Evolutionary conservation across 2,329 filamentous ascomycete species (phyloP), one percentile per base, ranked within the genome.

Genomic region (Gremmenia infestans): DNA sequence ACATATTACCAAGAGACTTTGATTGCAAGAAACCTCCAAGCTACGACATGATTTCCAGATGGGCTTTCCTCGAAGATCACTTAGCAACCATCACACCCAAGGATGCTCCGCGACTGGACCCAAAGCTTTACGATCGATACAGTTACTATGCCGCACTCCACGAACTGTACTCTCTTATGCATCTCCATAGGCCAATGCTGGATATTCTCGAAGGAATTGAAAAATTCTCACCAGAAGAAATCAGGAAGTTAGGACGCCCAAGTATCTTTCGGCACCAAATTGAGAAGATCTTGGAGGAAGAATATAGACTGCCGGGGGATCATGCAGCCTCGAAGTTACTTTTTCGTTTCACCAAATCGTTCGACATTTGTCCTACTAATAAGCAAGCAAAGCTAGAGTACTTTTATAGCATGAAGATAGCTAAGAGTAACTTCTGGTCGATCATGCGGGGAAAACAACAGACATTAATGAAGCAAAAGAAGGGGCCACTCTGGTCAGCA

Each of bases 61-160:
- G 48, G 48, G 12, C 53, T 17, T 55, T 55, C 36, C 48, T 55
- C 4, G 53, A 55, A 19, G 53, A 51, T 5, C 53, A 55, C 23
- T 28, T 55, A 32, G 22, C 48, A 15, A 51, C 5, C 32, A 55
- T 15, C 9, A 55, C 42, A 7, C 46, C 25, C 5, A 23, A 19
- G 35, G 53, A 51, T 47, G 23, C 42, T 9, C 14, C 42, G 1
- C 28, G 53, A 7, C 40, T 55, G n/a, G 48, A 55, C 19, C 48
- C 40, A 23, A n/a, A 14, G 14, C 28, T 55, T 2, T 55, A 51
- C 23, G 48, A 55, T 23, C 25, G 28, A 23, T 52, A 47, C 35
- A 48, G 42, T 3, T 35, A 55, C 35, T 55, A 50, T 35, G 53
- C 53, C 23, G 47, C 48, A 12, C 28, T 50, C 15, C 47, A 55